A percentile compares a stretch with the other conserved stretches of the same genome.
These are phyloP conservation scores for Viola pubescens DNA, from an alignment of 441 rosid species.

Conservation along the genomic window DNA sequence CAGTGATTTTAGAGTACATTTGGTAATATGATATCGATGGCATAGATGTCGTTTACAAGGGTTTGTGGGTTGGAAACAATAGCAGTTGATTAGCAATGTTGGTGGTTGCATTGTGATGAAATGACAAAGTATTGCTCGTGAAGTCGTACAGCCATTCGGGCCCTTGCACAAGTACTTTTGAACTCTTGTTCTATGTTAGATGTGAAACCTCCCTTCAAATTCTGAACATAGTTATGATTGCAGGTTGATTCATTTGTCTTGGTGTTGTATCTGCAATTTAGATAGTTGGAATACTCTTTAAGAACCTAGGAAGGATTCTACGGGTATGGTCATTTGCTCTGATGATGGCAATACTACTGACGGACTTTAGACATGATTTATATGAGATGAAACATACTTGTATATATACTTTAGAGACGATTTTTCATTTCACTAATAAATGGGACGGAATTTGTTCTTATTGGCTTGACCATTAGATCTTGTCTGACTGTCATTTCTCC, in stretches of 20 bases:
- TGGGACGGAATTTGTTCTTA: too few relatives aligned
- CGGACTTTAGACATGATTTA: too few relatives aligned
- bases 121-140: background rate
- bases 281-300: background rate
- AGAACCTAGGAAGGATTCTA: background rate
- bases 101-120: background rate
- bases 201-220: background rate
- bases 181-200: background rate
- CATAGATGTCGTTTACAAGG: too few relatives aligned
- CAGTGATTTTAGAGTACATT: too few relatives aligned
- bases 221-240: background rate
- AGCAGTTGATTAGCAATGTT: background rate
- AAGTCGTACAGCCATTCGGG: background rate
- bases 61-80: too few relatives aligned
- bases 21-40: too few relatives aligned
- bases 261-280: background rate
- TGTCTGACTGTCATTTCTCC: too few relatives aligned
- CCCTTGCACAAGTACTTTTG: background rate
- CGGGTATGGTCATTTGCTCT: background rate
- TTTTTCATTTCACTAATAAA: too few relatives aligned
- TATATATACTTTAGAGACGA: background rate
- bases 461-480: too few relatives aligned
- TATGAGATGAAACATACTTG: background rate
- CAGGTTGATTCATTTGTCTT: background rate
- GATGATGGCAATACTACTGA: background rate